A percentile compares a stretch with the other conserved stretches of the same genome.
Evolutionary conservation across 345 rosid genomes (phyloP).

Genomic region (Combretum micranthum): DNA sequence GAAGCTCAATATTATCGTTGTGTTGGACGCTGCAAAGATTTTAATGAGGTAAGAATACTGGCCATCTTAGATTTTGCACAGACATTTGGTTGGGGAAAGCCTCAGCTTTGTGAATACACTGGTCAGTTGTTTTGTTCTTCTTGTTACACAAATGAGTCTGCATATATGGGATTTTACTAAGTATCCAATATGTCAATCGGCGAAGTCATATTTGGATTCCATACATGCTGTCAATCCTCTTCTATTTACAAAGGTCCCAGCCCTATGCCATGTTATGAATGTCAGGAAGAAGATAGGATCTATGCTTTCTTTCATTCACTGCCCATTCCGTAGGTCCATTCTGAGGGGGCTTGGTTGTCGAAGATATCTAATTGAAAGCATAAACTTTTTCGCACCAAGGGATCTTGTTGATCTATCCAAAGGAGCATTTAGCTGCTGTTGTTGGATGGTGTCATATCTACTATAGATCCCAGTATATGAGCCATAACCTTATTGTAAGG

Average conservation of each 20-base stretch:
- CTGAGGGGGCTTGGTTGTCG: constrained; percentile 78
- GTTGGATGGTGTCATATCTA: too few species aligned
- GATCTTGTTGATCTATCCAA: constrained; percentile 95
- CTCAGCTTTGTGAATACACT: constrained; percentile 83
- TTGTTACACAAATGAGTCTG: constrained; percentile 79
- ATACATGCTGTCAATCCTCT: constrained; percentile 90
- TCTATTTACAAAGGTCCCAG: constrained; percentile 81
- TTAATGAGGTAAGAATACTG: constrained; percentile 23
- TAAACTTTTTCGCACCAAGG: constrained; percentile 80
- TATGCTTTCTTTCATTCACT: constrained; percentile 82
- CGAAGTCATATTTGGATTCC: constrained; percentile 90
- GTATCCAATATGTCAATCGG: constrained; percentile 80
- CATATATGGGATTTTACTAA: constrained; percentile 86
- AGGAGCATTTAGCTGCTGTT: constrained; percentile 95
- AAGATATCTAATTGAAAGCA: constrained; percentile 89
- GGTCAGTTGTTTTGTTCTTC: constrained; percentile 86
- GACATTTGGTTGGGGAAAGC: constrained; percentile 89
- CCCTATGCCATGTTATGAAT: constrained; percentile 68
- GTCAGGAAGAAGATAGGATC: constrained; percentile 62
- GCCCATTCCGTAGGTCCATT: constrained; percentile 80
- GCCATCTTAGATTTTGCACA: constrained; percentile 42
- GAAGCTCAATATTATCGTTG: constrained; percentile 88
- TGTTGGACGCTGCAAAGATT: constrained; percentile 81
- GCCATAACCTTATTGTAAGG: too few species aligned
- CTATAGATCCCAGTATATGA: too few species aligned